phyloP scores from a whole-genome alignment of 805 yeast species.

The Ogataea ganodermae region DNA sequence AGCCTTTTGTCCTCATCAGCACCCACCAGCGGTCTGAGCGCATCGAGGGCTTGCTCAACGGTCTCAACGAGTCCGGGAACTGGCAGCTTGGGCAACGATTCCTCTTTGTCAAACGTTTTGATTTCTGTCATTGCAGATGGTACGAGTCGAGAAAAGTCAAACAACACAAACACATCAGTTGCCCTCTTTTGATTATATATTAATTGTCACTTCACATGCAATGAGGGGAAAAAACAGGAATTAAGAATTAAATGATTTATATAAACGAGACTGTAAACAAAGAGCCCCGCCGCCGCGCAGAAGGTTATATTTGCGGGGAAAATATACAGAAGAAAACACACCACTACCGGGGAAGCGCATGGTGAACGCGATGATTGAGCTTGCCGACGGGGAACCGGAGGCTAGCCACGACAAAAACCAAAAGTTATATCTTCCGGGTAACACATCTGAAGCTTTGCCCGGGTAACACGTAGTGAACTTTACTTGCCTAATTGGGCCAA shows the following conservation, averaged over 20 bases:
- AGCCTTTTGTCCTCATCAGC: conserved; percentile 51
- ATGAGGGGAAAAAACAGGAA: background rate
- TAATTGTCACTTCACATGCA: background rate
- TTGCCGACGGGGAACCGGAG: too few relatives aligned
- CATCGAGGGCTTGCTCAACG: conserved; percentile 50
- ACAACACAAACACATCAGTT: too few relatives aligned
- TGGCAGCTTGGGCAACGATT: conserved; percentile 56
- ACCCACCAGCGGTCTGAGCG: conserved; percentile 61
- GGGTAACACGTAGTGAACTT: conserved; percentile 25
- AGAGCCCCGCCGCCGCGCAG: conserved; percentile 4
- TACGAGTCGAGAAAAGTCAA: background rate
- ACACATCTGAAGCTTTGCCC: conserved; percentile 3
- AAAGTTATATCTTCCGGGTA: conserved; percentile 3
- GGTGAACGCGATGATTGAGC: too few relatives aligned
- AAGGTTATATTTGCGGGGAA: background rate
- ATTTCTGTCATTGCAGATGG: conserved; percentile 10
- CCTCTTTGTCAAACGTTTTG: conserved; percentile 44
- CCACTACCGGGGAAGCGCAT: too few relatives aligned
- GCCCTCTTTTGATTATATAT: background rate
- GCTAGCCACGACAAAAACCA: too few relatives aligned
- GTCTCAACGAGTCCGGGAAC: conserved; percentile 59
- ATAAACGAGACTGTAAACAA: background rate
- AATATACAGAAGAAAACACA: background rate
- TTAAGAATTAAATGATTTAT: background rate
- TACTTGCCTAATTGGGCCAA: conserved; percentile 33